Base-by-base conservation (phyloP, 352 stramenopile species). In the Pythium volutum region DNA sequence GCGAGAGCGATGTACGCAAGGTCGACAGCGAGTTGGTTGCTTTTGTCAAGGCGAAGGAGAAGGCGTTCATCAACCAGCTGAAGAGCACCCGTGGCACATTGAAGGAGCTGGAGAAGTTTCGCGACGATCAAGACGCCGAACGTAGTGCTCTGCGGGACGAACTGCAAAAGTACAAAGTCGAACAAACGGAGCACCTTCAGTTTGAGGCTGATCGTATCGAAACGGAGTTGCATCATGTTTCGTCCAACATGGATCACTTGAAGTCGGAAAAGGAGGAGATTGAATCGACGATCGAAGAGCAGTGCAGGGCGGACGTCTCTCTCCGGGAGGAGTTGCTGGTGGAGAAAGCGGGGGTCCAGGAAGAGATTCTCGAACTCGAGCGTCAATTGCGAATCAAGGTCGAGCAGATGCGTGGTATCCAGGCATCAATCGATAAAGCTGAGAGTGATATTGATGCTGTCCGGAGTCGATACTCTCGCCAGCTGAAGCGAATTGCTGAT, bases 391-490 rank as follows among this genome's bases (percentile, higher is more conserved):
- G 77, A 46, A 61, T 80, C 8, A 89, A 88, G 57, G 66, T 73
- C 25, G 72, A 83, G 43, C 70, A 82, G 14, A 73, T 91, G 27
- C 68, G 67, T 27, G 62, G 75, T 59, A 84, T 94, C 47, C 74
- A 94, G 47, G 67, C 64, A 3, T 80, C 79, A 8, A 89, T 94
- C 33, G 73, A 89, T 46, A 83, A 73, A 39, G 85, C 85, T 0
- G 83, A 94, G 50, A 76, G 75, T 16, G 83, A 91, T 34, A 94
- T 94, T 38, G 74, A 91, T 51, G 74, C 73, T 31, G 85, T 94
- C 33, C 81, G 85, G 34, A 74, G 71, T 23, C 77, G 79, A 6
- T 94, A 91, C 62, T 85, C 81, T 49, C 81, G 83, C 7, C 83
- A 93, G 54, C 60, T 94, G 26, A 91, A 93, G 67, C 85, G 85